Base-by-base conservation (phyloP, 345 rosid genomes). In the Streptanthus diversifolius region DNA sequence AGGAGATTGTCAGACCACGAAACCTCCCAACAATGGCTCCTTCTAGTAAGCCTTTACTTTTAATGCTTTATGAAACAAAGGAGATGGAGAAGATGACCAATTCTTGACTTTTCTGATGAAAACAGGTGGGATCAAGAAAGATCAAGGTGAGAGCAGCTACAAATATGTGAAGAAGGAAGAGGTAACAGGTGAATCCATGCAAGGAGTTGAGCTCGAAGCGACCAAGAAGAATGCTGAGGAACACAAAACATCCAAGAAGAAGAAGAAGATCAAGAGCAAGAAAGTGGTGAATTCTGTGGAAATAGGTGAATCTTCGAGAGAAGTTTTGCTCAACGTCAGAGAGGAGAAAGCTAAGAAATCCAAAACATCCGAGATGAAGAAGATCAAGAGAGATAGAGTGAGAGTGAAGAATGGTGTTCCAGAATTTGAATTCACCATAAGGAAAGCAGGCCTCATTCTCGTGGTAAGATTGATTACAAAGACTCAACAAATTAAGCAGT, bases 121-220 rank as follows among this genome's bases (percentile, higher is more conserved):
- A 49, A 60, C 79, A 75, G 79, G 64, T 61, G 35, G 25, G 14
- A 5, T 68, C 32, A 68, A 53, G 49, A 75, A n/a, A 52, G 57
- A 41, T 21, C 36, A 39, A 37, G 61, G 40, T 1, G 66, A 55
- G 19, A 35, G 59, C 19, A 56, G 40, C 59, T 25, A 7, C 40
- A 65, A 36, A 39, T 44, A 35, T 3, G 73, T 74, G 73, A 67
- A 67, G 78, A 59, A 30, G 30, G 79, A 67, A 49, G 47, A 69
- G 10, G 55, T 59, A 39, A 60, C 18, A 22, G 18, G 30, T 48
- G 78, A 45, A 19, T 64, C 71, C 13, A 11, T 15, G 1, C 53
- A 8, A 1, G 39, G 39, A 24, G 5, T 41, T 73, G 71, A 53
- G 29, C 2, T 18, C 33, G 1, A 4, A 25, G 13, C n/a, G 1